Base-by-base conservation (phyloP, 495 filamentous ascomycete genomes). In the Neurospora sp. region DNA sequence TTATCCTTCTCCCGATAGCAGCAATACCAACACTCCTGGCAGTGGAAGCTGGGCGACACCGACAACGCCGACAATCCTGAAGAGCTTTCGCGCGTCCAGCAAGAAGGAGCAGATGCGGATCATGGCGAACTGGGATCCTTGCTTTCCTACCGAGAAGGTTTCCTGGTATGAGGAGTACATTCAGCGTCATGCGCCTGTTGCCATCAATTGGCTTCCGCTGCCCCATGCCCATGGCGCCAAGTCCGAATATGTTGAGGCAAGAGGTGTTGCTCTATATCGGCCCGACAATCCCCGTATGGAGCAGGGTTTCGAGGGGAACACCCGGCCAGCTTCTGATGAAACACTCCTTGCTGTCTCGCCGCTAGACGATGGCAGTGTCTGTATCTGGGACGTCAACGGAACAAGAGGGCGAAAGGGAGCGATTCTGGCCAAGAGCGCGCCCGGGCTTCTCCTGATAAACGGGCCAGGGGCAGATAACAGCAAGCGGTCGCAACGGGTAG, bases 101-200 rank as follows among this genome's bases (percentile, higher is more conserved):
- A 76, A 82, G 48, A 76, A 81, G 77, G 77, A 87, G 85, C 82
- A 88, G 83, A 73, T 81, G 22, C 85, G 85, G 10, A 83, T 87
- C 70, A 87, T 91, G 69, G 90, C 89, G 6, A 92, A 91, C 74
- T 97, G 94, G 94, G 93, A 97, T 74, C 92, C 93, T 2, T 88
- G 88, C 5, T 91, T 91, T 73, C 89, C 91, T 16, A 81, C 83
- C 14, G 91, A 93, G 79, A 82, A 83, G 44, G 84, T 92, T 16
- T 88, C 92, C 69, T 97, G 93, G 90, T 97, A 96, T 75, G 88
- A 91, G 69, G 94, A 97, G 81, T 97, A 92, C 79, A 91, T 95
- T 74, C 92, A 93, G 37, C 86, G 94, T 31, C 87, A 96, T 83
- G 93, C 88, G 0, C 90, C 92, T 0, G 86, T 94, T 39, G 87